Percentiles rank a stretch among this genome's conserved stretches.
phyloP scores from a whole-genome alignment of 208 protist genomes.

The Trypanosoma platydactyli region DNA sequence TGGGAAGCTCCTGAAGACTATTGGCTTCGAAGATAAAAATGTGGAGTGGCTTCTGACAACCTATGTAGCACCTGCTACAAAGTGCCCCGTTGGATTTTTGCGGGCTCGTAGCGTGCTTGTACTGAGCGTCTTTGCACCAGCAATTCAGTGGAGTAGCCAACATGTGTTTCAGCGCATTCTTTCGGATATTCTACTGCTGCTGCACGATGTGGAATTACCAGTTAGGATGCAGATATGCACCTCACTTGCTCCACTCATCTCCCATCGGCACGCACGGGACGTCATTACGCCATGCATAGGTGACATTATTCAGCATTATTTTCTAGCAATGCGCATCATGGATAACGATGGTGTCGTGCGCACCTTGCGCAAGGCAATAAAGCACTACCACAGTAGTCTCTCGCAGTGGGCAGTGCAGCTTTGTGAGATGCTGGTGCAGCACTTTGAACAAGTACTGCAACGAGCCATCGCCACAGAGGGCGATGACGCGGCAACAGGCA shows the following conservation, averaged over 20 bases:
- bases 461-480: constrained; percentile 28
- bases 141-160: constrained; percentile 71
- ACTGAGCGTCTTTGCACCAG: constrained; percentile 60
- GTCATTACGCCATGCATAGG: constrained; percentile 86
- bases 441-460: constrained; percentile 68
- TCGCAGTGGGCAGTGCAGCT: constrained; percentile 86
- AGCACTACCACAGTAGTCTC: constrained; percentile 80
- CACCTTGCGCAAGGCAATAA: constrained; percentile 87
- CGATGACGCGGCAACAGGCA: constrained; percentile 1
- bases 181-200: constrained; percentile 57
- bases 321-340: constrained; percentile 88
- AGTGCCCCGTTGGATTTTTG: constrained; percentile 76
- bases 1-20: constrained; percentile 46
- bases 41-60: constrained; percentile 79
- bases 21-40: constrained; percentile 66
- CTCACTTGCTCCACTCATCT: constrained; percentile 81
- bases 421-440: constrained; percentile 77
- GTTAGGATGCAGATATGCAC: constrained; percentile 89
- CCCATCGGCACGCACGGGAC: constrained; percentile 56
- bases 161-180: constrained; percentile 63
- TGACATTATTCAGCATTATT: constrained; percentile 90
- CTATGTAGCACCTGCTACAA: constrained; percentile 74
- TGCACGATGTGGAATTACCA: constrained; percentile 80
- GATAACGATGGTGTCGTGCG: constrained; percentile 90
- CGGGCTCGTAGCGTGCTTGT: constrained; percentile 80